These are phyloP conservation scores for Amanita jacksonii DNA, from an alignment of 768 basidiomycete species.

Conservation along the genomic window DNA sequence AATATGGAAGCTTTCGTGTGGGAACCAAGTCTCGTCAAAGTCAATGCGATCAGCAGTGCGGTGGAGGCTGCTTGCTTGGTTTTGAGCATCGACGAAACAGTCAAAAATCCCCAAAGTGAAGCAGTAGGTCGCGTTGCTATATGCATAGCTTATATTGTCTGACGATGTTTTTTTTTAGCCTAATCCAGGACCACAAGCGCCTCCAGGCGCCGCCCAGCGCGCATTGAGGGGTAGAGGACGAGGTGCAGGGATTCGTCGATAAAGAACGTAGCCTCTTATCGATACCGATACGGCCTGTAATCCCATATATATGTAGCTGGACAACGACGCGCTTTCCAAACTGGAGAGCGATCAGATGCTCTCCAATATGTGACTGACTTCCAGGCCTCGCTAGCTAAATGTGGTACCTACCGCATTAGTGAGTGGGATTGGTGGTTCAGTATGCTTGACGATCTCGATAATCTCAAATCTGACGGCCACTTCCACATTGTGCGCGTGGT, in stretches of 20 bases:
- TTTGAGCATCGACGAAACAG: conserved; percentile 95
- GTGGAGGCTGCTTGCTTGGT: conserved; percentile 95
- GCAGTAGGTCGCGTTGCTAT: conserved; percentile 46
- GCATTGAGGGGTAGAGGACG: conserved; percentile 83
- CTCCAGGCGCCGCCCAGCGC: conserved; percentile 83
- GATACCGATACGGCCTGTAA: no score
- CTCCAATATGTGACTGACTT: no score
- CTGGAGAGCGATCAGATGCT: no score
- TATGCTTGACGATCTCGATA: no score
- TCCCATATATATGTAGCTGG: no score
- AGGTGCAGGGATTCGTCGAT: conserved; percentile 34
- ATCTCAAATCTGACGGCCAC: no score
- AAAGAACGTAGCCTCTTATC: no score
- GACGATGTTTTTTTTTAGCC: conserved; percentile 30
- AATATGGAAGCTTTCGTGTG: conserved; percentile 98
- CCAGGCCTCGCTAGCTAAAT: no score
- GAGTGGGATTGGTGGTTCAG: no score
- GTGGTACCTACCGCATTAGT: no score
- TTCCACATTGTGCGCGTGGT: no score
- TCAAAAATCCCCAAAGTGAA: conserved; percentile 91
- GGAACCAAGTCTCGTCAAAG: conserved; percentile 94
- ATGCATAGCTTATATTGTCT: background rate
- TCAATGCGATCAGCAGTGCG: conserved; percentile 92
- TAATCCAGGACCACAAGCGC: conserved; percentile 80
- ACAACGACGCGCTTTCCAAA: no score